These are phyloP conservation scores for Sporisorium sorghi DNA, from an alignment of 1,284 basidiomycete genomes.

Conservation along the genomic window DNA sequence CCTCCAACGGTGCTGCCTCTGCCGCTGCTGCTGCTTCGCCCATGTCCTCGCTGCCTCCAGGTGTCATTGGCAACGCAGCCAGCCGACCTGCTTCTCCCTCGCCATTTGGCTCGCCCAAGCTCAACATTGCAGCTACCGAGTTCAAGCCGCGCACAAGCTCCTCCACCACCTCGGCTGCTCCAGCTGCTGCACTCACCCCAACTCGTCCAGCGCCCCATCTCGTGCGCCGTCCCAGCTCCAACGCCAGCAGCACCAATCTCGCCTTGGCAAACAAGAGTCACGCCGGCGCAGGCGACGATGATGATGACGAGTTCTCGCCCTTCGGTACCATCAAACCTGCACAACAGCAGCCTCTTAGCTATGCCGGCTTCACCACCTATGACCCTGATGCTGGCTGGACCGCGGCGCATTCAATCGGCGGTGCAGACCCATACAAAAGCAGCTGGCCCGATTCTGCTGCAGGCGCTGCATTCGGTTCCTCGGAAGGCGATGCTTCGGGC, in stretches of 20 bases:
- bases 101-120: slow-evolving; percentile 59
- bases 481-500: slow-evolving; percentile 16
- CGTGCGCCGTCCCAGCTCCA: slow-evolving; percentile 44
- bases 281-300: slow-evolving; percentile 69
- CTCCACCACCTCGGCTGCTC: slow-evolving; percentile 17
- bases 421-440: slow-evolving; percentile 5
- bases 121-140: slow-evolving; percentile 62
- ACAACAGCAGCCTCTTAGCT: slow-evolving; percentile 37
- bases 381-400: slow-evolving; percentile 42
- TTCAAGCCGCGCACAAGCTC: slow-evolving; percentile 57
- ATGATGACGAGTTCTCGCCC: slow-evolving; percentile 74
- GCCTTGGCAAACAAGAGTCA: slow-evolving; percentile 57
- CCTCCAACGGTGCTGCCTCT: slow-evolving; percentile 21
- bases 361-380: slow-evolving; percentile 30
- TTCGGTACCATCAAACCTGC: slow-evolving; percentile 68
- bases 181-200: slow-evolving; percentile 29
- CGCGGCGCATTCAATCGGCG: slow-evolving; percentile 15
- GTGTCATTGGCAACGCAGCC: slow-evolving; percentile 18
- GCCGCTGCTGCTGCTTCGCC: slow-evolving; percentile 31
- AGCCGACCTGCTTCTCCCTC: slow-evolving; percentile 58
- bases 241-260: slow-evolving; percentile 48
- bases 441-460: slow-evolving; percentile 11
- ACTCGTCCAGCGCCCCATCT: slow-evolving; percentile 33
- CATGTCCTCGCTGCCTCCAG: slow-evolving; percentile 45
- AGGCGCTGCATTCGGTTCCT: slow-evolving; percentile 7